Conservation (phyloP, 345 rosid genomes). For the Eucalyptus erythrocorys region DNA sequence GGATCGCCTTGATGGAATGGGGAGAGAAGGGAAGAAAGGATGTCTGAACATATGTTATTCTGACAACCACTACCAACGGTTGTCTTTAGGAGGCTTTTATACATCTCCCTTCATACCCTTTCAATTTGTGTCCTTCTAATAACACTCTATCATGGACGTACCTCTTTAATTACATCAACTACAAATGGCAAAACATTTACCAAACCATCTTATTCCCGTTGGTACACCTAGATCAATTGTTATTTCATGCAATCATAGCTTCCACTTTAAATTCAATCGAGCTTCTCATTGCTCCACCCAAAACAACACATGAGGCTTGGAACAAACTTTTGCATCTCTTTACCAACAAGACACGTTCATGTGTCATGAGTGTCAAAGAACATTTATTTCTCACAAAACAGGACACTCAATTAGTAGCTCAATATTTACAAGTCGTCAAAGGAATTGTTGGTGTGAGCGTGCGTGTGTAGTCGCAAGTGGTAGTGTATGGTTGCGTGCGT, state of each 20-base stretch:
- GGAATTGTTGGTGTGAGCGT: not conserved
- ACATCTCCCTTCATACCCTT: too few relatives aligned
- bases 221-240: not conserved
- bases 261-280: not conserved
- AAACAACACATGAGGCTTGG: not conserved
- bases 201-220: not conserved
- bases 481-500: not conserved
- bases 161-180: too few relatives aligned
- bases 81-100: too few relatives aligned
- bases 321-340: not conserved
- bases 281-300: not conserved
- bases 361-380: not conserved
- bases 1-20: too few relatives aligned
- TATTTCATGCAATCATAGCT: not conserved
- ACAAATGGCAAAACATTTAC: not conserved
- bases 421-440: not conserved
- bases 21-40: too few relatives aligned
- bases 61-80: too few relatives aligned
- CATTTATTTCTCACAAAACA: not conserved
- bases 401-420: not conserved
- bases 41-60: too few relatives aligned
- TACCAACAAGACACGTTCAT: not conserved
- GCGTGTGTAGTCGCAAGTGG: too few relatives aligned
- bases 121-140: too few relatives aligned
- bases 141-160: too few relatives aligned